Evolutionary conservation across 352 stramenopile genomes (phyloP), one percentile per base, ranked within the genome.

Genomic region (Phytophthora nicotianae): DNA sequence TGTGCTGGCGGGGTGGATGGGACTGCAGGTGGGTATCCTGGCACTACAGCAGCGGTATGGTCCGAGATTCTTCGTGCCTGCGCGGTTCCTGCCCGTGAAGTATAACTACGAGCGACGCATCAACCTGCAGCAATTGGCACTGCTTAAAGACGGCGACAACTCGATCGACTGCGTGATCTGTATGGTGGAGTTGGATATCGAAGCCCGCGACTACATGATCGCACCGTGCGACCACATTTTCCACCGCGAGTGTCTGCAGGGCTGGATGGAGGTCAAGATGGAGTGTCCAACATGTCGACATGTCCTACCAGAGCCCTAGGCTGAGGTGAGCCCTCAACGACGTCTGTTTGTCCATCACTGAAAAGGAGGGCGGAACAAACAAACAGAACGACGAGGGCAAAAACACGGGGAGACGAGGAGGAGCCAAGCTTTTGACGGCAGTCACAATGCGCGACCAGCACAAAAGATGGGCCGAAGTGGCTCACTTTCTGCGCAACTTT

Each of bases 211-310:
- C 68, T 98, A 98, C 74, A 98, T 98, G 94, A 91, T 98, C 33
- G 92, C 94, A 24, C 96, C 96, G n/a, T 98, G 96, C 62, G 90
- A 98, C 58, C 96, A 98, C 72, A 91, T 98, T 58, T 98, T 98
- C 76, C 96, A 98, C 71, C 83, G 86, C 57, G 81, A 94, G 58
- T 98, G 96, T 68, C 86, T 98, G 50, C 77, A 97, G 64, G 90
- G 97, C 68, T 98, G 96, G 96, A 98, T 98, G 96, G 88, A 98
- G 46, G 90, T 98, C 47, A 98, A 98, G 77, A 98, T 98, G 93
- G 93, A 98, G 75, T 98, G 96, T 76, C 95, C 95, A 51, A 97
- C 96, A 56, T 98, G 95, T 81, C 80, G 95, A 58, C 93, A 83
- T 59, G 83, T 85, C 41, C 76, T 98, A 52, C 93, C 95, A 21